These are phyloP conservation scores for Jackrogersella multiformis DNA, from an alignment of 495 filamentous ascomycete genomes.

Conservation along the genomic window DNA sequence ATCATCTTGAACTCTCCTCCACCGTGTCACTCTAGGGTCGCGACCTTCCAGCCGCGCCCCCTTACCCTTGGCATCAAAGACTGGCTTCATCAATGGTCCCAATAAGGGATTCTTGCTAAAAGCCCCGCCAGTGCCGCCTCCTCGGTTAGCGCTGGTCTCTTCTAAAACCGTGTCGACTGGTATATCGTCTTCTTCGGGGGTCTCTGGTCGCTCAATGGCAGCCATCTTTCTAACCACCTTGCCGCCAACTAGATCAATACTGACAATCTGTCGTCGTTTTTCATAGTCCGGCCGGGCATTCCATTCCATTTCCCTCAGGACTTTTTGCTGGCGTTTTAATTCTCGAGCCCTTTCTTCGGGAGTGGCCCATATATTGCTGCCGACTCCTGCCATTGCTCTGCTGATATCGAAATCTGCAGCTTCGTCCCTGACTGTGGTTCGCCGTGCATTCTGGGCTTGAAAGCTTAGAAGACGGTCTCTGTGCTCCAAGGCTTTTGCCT, in stretches of 20 bases:
- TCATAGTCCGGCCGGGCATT: slow-evolving; percentile 91
- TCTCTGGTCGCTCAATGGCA: slow-evolving; percentile 61
- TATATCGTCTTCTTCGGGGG: slow-evolving; percentile 57
- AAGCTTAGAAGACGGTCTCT: slow-evolving; percentile 83
- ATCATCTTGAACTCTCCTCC: slow-evolving; percentile 93
- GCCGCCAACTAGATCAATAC: slow-evolving; percentile 80
- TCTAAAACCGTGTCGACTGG: slow-evolving; percentile 16
- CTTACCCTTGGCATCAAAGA: slow-evolving; percentile 69
- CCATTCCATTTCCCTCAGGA: slow-evolving; percentile 89
- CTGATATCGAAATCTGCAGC: slow-evolving; percentile 91
- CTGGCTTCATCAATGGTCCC: slow-evolving; percentile 79
- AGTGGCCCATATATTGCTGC: slow-evolving; percentile 84
- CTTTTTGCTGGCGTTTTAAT: slow-evolving; percentile 89
- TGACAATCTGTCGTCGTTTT: slow-evolving; percentile 86
- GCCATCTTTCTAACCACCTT: slow-evolving; percentile 81
- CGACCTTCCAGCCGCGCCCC: slow-evolving; percentile 50
- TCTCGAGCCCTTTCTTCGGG: slow-evolving; percentile 87
- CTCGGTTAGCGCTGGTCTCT: slow-evolving; percentile 43
- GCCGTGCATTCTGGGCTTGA: slow-evolving; percentile 86
- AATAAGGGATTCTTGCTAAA: slow-evolving; percentile 89
- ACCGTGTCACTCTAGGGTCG: slow-evolving; percentile 63
- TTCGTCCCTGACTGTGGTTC: slow-evolving; percentile 92
- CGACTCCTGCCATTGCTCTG: slow-evolving; percentile 47
- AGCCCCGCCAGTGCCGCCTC: slow-evolving; percentile 58
- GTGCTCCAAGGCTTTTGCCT: slow-evolving; percentile 73